Base-by-base conservation (phyloP, 805 yeast species). In the Spathaspora girioi region DNA sequence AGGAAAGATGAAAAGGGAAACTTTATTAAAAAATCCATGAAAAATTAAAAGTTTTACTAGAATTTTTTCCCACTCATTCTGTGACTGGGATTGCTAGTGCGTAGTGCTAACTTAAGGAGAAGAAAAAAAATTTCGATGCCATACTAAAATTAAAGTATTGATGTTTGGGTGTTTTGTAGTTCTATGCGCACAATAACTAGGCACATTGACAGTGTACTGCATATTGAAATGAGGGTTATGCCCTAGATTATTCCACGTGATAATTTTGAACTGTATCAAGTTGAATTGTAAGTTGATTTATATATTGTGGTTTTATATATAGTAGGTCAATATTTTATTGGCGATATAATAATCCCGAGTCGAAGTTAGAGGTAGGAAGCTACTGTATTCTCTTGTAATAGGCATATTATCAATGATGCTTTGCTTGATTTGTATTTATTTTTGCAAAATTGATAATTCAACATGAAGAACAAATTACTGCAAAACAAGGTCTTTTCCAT, bases 1-100 rank as follows among this genome's bases (percentile, higher is more conserved):
- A 43, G 29, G 31, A 44, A 35, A 46, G 46, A 11, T 38, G 29
- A 27, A 44, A 35, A 46, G 46, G 18, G 32, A 27, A 26, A 26
- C 41, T 31, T 45, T 29, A 38, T 45, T 32, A 43, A 50, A 48
- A 48, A 45, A 41, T 49, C 17, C 20, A 18, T 41, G 46, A 41
- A 45, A 26, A 46, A 46, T 43, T 26, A 41, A 20, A 40, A 31
- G 38, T 44, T 40, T 42, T 44, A 17, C 35, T 42, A 23, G 20
- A 27, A 23, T 43, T 43, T 43, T 43, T 43, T 43, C 43, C 43
- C 43, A 17, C 20, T 5, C 10, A 19, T 18, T 42, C 43, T 40
- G 26, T 42, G 44, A 19, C n/a, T 42, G 12, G 43, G 12, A 7
- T 19, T n/a, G 43, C 9, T 19, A 18, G 44, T 23, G 44, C 17